Conservation (phyloP, 2,329 filamentous ascomycete species). For the Geosmithia morbida region DNA sequence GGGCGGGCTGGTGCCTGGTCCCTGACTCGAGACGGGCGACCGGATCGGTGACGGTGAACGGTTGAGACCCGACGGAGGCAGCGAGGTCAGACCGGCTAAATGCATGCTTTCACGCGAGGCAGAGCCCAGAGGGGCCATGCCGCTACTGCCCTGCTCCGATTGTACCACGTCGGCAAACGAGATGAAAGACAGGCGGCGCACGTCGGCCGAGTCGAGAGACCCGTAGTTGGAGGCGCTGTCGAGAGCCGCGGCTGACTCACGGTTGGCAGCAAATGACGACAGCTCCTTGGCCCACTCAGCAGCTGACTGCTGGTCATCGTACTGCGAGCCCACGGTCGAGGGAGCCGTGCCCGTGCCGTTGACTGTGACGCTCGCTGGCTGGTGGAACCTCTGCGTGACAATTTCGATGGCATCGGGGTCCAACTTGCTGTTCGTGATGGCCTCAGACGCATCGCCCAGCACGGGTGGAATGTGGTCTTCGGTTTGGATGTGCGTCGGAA, state of each 20-base stretch:
- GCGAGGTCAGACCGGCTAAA: constrained; percentile 49
- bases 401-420: constrained; percentile 89
- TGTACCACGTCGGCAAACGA: constrained; percentile 95
- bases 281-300: constrained; percentile 44
- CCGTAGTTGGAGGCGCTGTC: constrained; percentile 65
- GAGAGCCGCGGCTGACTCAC: constrained; percentile 15
- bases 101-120: constrained; percentile 57
- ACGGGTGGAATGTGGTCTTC: constrained; percentile 90
- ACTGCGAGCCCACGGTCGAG: constrained; percentile 7
- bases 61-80: constrained; percentile 35
- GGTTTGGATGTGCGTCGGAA: constrained; percentile 83
- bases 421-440: constrained; percentile 75
- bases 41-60: constrained; percentile 70
- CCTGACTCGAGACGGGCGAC: constrained; percentile 63
- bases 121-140: constrained; percentile 20
- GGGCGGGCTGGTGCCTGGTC: constrained; percentile 53
- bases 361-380: constrained; percentile 59
- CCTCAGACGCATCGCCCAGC: constrained; percentile 78
- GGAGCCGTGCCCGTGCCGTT: constrained; percentile 20
- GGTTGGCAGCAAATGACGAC: constrained; percentile 30
- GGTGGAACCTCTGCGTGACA: constrained; percentile 72
- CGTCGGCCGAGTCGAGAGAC: constrained; percentile 58
- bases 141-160: constrained; percentile 49
- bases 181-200: constrained; percentile 82
- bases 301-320: constrained; percentile 26